Conservation (phyloP, 208 protist genomes). For the Crithidia bombi region DNA sequence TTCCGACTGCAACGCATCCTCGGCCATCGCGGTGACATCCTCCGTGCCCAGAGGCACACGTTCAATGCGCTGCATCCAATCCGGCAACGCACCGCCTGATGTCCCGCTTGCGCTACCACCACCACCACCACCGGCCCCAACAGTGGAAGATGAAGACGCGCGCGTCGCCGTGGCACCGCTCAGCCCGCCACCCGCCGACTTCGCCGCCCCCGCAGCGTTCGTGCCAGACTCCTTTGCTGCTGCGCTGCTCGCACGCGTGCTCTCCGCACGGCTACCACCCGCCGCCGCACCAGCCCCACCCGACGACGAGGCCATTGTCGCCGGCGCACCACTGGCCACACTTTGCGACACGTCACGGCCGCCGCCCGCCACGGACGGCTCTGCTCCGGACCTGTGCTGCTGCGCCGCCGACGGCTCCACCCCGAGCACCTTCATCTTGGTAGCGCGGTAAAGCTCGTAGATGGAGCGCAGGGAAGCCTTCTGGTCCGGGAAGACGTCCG, state of each 20-base stretch:
- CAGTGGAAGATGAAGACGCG: background rate
- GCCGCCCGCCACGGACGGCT: slow-evolving; percentile 14
- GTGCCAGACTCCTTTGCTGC: slow-evolving; percentile 13
- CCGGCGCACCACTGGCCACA: slow-evolving; percentile 6
- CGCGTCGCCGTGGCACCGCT: slow-evolving; percentile 7
- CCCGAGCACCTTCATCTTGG: slow-evolving; percentile 61
- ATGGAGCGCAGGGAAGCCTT: slow-evolving; percentile 77
- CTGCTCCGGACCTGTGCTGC: slow-evolving; percentile 8
- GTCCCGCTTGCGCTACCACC: background rate
- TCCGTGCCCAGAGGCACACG: slow-evolving; percentile 51
- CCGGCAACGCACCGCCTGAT: background rate
- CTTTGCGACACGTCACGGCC: slow-evolving; percentile 26
- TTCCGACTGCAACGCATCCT: slow-evolving; percentile 61
- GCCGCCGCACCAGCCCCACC: background rate
- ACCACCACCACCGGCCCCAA: background rate
- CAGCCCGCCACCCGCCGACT: slow-evolving; percentile 1
- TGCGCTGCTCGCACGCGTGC: slow-evolving; percentile 14
- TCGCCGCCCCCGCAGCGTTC: background rate
- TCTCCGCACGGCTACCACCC: slow-evolving; percentile 13
- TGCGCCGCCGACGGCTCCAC: slow-evolving; percentile 32
- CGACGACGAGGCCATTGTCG: slow-evolving; percentile 1
- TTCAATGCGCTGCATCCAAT: slow-evolving; percentile 35
- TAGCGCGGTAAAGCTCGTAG: slow-evolving; percentile 86
- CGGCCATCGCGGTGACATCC: slow-evolving; percentile 51
- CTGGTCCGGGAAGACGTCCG: slow-evolving; percentile 65